phyloP scores from a whole-genome alignment of 2,329 filamentous ascomycete species.

The Tolypocladium pustulatum region DNA sequence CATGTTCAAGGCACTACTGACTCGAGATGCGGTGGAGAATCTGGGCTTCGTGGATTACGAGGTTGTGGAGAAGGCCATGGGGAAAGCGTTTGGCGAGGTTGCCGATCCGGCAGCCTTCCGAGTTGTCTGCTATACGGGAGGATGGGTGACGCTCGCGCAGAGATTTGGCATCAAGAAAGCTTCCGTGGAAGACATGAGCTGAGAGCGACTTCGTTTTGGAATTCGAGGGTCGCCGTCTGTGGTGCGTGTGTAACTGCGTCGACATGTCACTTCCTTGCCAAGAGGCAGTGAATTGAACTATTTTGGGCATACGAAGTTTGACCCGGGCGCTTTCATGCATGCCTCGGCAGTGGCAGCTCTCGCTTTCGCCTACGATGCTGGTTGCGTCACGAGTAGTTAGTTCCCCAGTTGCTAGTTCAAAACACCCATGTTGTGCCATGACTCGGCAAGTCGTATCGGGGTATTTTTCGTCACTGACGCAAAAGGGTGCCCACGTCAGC shows the following conservation, averaged over 20 bases:
- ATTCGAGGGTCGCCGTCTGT: neutral
- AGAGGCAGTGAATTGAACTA: neutral
- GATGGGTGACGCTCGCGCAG: conserved; percentile 32
- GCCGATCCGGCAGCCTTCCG: conserved; percentile 23
- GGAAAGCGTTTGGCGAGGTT: conserved; percentile 25
- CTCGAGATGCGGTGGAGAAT: conserved; percentile 21
- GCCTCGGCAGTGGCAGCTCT: no score
- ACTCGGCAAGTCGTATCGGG: neutral
- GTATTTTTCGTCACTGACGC: neutral
- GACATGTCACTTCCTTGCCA: neutral
- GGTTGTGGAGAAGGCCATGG: conserved; percentile 21
- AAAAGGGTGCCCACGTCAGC: neutral
- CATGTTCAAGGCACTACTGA: conserved; percentile 19
- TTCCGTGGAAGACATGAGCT: neutral
- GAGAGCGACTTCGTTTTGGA: neutral
- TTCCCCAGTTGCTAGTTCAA: neutral
- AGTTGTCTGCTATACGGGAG: conserved; percentile 23
- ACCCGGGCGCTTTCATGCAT: no score
- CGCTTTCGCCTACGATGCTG: no score
- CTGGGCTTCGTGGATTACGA: conserved; percentile 31
- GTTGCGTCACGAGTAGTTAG: no score
- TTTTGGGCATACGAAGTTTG: neutral
- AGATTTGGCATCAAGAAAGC: conserved; percentile 29
- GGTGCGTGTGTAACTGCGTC: neutral
- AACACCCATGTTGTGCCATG: neutral